These are phyloP conservation scores for Petrea volubilis DNA, from an alignment of 257 asterid species.

Conservation along the genomic window DNA sequence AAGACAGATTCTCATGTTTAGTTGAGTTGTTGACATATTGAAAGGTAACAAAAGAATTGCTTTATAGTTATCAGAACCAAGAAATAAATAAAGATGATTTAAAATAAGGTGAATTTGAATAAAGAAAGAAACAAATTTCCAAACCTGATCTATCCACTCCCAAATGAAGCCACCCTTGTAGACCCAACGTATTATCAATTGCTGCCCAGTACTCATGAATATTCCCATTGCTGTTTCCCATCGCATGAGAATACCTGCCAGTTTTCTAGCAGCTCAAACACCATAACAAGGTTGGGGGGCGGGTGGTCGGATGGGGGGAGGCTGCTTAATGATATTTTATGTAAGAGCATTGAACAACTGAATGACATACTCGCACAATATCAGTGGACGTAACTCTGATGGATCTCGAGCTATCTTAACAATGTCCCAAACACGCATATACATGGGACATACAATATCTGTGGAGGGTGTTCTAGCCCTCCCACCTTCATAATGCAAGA, in stretches of 20 bases:
- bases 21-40: too few species aligned
- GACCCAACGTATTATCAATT: slow-evolving; percentile 67
- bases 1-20: too few species aligned
- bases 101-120: too few species aligned
- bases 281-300: not conserved
- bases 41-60: too few species aligned
- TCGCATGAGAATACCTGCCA: slow-evolving; percentile 66
- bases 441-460: slow-evolving; percentile 74
- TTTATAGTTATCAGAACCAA: too few species aligned
- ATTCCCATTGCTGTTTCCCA: slow-evolving; percentile 77
- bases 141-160: slow-evolving; percentile 84
- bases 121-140: not conserved
- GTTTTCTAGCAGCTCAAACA: not conserved
- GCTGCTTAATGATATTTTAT: not conserved
- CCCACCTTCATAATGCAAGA: slow-evolving; percentile 71
- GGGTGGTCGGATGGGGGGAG: too few species aligned
- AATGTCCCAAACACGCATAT: slow-evolving; percentile 64
- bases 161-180: slow-evolving; percentile 77
- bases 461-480: slow-evolving; percentile 64
- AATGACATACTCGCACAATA: slow-evolving; percentile 66
- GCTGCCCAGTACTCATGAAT: slow-evolving; percentile 73
- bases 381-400: slow-evolving; percentile 56
- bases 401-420: slow-evolving; percentile 65
- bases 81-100: too few species aligned
- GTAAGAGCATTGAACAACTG: slow-evolving; percentile 5